Percentiles rank a stretch among this genome's conserved stretches.
These are phyloP conservation scores for Beauveria bassiana DNA, from an alignment of 2,329 filamentous ascomycete species.

Conservation along the genomic window DNA sequence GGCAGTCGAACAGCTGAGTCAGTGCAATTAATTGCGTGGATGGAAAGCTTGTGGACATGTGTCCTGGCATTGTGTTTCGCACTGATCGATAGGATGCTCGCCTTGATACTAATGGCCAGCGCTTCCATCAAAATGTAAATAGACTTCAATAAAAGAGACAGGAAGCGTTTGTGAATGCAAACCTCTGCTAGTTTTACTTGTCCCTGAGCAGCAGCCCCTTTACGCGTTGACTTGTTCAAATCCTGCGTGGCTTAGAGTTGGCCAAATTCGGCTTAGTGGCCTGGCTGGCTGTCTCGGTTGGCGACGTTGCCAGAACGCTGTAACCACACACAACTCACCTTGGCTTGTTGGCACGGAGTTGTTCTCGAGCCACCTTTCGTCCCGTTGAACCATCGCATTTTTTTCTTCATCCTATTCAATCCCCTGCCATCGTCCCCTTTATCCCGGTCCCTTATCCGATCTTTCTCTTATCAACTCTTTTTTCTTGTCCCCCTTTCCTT, in stretches of 20 bases:
- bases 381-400: neutral
- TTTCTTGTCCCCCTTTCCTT: neutral
- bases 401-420: neutral
- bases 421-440: neutral
- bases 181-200: no score
- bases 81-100: no score
- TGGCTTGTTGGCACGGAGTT: constrained; percentile 1
- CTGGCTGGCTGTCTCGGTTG: constrained; percentile 6
- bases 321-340: constrained; percentile 4
- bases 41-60: no score
- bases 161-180: no score
- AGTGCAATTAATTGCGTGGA: no score
- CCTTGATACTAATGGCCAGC: no score
- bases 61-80: no score
- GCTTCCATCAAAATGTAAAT: no score
- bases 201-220: neutral
- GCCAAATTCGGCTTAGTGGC: neutral
- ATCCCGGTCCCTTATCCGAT: neutral
- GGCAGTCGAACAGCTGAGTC: no score
- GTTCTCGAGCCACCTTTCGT: constrained; percentile 4
- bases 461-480: constrained; percentile 8
- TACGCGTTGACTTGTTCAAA: neutral
- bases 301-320: constrained; percentile 11
- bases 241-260: neutral
- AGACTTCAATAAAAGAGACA: no score